Evolutionary conservation across 257 asterid genomes (phyloP), one percentile per base, ranked within the genome.

Genomic region (Lithospermum erythrorhizon): DNA sequence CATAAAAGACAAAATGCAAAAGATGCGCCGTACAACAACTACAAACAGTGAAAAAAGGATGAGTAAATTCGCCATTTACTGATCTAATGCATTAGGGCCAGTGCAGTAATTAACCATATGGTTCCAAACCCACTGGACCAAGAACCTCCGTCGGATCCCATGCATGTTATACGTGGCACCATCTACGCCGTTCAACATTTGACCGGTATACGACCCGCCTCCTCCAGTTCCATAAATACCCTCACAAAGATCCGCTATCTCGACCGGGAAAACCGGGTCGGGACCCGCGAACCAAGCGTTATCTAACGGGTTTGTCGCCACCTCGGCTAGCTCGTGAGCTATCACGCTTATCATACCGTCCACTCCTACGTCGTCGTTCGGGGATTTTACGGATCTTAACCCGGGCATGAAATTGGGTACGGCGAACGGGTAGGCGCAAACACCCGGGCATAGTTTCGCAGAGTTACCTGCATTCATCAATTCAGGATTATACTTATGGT

Each of bases 81-180:
- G 83, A 87, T 86, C 97, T 61, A 89, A 86, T 47, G 97, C 97
- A 75, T 89, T 89, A 45, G 97, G 97, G 75, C 97, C 97, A 55
- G 79, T 76, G 72, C 97, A 89, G 83, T 89, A 89, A 78, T 69
- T 87, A 45, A 87, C 14, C 52, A 79, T 9, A 68, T 73, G 81
- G 60, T 81, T 89, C 97, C 97, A 89, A 24, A 89, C 84, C 97
- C 97, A 89, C 73, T 89, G 97, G 45, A 89, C 89, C 87, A 89
- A 75, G 68, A 78, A 89, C 70, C 90, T 71, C 75, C 95, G 80
- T 61, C 97, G 66, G 73, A 89, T 63, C 32, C 97, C 97, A 57
- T 78, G 78, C 93, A 89, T 81, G 55, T 89, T 89, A 66, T 75
- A 87, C 65, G 95, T 84, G 70, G 95, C 95, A 6, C 93, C 94